These are phyloP conservation scores for Aspergillus aculeatus DNA, from an alignment of 2,329 filamentous ascomycete genomes.

Conservation along the genomic window DNA sequence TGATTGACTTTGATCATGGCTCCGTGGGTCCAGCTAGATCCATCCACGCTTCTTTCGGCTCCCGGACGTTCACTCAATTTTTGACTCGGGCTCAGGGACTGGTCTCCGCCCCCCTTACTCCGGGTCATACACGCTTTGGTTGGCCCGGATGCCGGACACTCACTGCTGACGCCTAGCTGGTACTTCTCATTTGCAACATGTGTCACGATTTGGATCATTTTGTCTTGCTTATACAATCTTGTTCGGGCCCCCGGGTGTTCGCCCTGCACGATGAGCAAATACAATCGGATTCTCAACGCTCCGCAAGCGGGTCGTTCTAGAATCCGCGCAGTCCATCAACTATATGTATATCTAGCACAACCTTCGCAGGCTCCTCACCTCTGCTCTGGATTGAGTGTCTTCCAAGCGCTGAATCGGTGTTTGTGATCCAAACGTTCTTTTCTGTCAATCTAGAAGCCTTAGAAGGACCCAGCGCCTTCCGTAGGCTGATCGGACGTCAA, in stretches of 20 bases:
- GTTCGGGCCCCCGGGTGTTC: slow-evolving; percentile 6
- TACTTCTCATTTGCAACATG: neutral
- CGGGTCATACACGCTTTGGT: neutral
- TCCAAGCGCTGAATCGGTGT: too few relatives aligned
- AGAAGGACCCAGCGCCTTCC: neutral
- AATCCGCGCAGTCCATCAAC: neutral
- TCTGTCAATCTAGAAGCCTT: neutral
- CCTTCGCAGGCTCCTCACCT: neutral
- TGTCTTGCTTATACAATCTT: neutral
- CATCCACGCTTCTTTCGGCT: neutral
- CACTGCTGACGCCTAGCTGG: neutral
- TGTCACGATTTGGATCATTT: neutral
- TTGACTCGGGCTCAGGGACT: neutral
- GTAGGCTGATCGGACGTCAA: neutral
- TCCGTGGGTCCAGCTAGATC: neutral
- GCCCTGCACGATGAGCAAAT: neutral
- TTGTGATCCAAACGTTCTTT: too few relatives aligned
- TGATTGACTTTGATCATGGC: neutral
- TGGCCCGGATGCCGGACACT: slow-evolving; percentile 4
- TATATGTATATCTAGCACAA: neutral
- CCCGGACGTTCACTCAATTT: neutral
- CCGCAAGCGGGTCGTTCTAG: slow-evolving; percentile 3
- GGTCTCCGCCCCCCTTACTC: neutral
- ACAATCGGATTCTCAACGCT: neutral
- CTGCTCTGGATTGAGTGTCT: neutral